Percentiles rank a stretch among this genome's conserved stretches.
phyloP scores from a whole-genome alignment of 805 yeast genomes.

The Cyberlindnera petersonii region DNA sequence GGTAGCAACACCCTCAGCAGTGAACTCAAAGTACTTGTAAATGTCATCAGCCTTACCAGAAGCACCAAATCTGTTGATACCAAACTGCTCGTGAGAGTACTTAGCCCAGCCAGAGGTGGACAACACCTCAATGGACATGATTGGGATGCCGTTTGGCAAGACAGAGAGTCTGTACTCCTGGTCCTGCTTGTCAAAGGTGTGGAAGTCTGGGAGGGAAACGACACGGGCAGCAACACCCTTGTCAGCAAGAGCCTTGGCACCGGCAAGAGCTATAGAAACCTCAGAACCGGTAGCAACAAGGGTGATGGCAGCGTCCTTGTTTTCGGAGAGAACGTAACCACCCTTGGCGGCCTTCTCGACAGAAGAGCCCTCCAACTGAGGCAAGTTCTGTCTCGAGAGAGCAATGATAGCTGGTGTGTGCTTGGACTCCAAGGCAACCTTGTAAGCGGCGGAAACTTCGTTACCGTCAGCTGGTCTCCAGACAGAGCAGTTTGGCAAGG shows the following conservation, averaged over 20 bases:
- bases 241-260: constrained; percentile 65
- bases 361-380: constrained; percentile 90
- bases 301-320: constrained; percentile 63
- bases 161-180: constrained; percentile 77
- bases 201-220: constrained; percentile 91
- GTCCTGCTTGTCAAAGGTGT: constrained; percentile 82
- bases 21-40: constrained; percentile 83
- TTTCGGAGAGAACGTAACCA: constrained; percentile 76
- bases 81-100: constrained; percentile 95
- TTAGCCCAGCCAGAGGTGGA: constrained; percentile 89
- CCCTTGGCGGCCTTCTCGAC: constrained; percentile 92
- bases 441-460: constrained; percentile 81
- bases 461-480: constrained; percentile 96
- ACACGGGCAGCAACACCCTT: constrained; percentile 72
- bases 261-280: constrained; percentile 73
- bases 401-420: constrained; percentile 73
- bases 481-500: constrained; percentile 74
- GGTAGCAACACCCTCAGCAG: constrained; percentile 86
- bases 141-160: constrained; percentile 92
- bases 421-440: constrained; percentile 55
- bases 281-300: constrained; percentile 93
- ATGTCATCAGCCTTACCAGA: constrained; percentile 86
- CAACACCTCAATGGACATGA: constrained; percentile 90
- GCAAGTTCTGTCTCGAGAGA: constrained; percentile 80
- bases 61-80: constrained; percentile 94